Evolutionary conservation across 148 eudicot genomes (phyloP).

Genomic region (Diospyros lotus): DNA sequence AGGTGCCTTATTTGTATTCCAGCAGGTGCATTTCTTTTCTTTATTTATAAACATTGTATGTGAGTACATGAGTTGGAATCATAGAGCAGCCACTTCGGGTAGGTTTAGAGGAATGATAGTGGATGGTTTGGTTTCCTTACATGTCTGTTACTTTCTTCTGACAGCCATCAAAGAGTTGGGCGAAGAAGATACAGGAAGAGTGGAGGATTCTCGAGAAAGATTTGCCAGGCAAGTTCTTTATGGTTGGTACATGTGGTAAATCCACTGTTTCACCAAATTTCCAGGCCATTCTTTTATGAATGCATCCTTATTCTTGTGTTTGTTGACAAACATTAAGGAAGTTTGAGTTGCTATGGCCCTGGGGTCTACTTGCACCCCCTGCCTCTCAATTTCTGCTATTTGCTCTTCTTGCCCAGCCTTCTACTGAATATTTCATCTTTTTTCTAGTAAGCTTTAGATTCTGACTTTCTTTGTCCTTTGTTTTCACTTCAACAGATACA

Average conservation of each 20-base stretch:
- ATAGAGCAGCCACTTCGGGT: not conserved
- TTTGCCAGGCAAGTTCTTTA: slow-evolving; percentile 59
- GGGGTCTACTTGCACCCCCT: not conserved
- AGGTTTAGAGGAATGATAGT: not conserved
- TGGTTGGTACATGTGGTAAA: not conserved
- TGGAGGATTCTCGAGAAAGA: slow-evolving; percentile 79
- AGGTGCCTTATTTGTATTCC: slow-evolving; percentile 10
- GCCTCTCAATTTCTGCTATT: not conserved
- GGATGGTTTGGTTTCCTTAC: not conserved
- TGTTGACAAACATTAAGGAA: not conserved
- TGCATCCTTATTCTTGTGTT: not conserved
- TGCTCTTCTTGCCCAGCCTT: not conserved
- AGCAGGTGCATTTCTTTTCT: not conserved
- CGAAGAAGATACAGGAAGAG: slow-evolving; percentile 75
- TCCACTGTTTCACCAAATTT: not conserved
- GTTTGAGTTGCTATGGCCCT: not conserved
- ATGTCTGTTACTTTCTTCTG: slow-evolving; percentile 6
- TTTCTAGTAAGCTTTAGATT: not conserved
- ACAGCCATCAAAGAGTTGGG: slow-evolving; percentile 69
- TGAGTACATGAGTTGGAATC: not conserved
- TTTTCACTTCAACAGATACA: slow-evolving; percentile 36
- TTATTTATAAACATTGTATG: not conserved
- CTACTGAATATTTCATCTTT: not conserved
- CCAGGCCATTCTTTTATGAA: not conserved
- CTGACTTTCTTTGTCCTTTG: slow-evolving; percentile 13